Base-by-base conservation (phyloP, 768 basidiomycete genomes). In the Lactarius quietus region DNA sequence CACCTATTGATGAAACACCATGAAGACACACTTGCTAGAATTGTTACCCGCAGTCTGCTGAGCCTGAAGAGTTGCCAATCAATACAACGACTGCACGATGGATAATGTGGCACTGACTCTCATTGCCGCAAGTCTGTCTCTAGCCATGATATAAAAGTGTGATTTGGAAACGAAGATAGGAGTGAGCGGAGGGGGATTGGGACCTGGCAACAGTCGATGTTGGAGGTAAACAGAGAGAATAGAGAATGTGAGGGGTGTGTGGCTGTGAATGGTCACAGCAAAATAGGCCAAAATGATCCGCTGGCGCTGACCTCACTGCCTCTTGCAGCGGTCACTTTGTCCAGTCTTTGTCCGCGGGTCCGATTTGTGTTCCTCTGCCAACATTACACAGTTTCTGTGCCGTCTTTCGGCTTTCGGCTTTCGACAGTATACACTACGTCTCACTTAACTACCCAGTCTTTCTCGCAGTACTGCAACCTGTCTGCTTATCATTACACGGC, bases 121-220 rank as follows among this genome's bases (percentile, higher is more conserved):
- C 86, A 90, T 85, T 68, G 89, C 90, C 72, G 91, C 93, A 69
- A 95, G 84, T 82, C 93, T 86, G 80, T 95, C 93, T 84, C 93
- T 86, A 69, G 93, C 91, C 87, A 92, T 89, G 70, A 71, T 76
- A 39, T 62, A 48, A 33, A n/a, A 29, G 29, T 54, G 56, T 69
- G 64, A 58, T 64, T 69, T 73, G 66, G 70, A 56, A 66, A 58
- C 18, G 58, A 39, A 45, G 20, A 69, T 12, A 23, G 39, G 35
- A 45, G 48, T 43, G 28, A 48, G 56, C 33, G 57, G 64, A 56
- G 28, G n/a, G 31, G 7, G 41, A 17, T 61, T 18, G 45, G 48
- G 29, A 45, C 23, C 33, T 56, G 51, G 51, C 66, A 72, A 66
- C 69, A 72, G 63, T 71, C 71, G 72, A 70, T 72, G 67, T 67